Percentiles rank a stretch among this genome's conserved stretches.
These are phyloP conservation scores for Botrytis tulipae DNA, from an alignment of 2,329 filamentous ascomycete genomes.

Conservation along the genomic window DNA sequence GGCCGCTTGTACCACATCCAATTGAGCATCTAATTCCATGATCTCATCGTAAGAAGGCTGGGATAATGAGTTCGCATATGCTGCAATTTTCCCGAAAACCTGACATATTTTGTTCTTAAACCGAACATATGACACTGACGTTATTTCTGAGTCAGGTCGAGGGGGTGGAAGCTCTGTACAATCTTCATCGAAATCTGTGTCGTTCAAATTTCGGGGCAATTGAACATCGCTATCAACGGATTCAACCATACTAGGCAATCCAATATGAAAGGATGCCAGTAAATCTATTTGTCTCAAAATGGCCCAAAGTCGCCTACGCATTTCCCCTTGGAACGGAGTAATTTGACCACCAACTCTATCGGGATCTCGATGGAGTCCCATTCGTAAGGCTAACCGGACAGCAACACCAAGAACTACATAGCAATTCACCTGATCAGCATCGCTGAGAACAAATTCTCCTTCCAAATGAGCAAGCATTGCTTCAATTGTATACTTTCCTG, in stretches of 20 bases:
- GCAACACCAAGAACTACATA: constrained; percentile 52
- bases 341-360: constrained; percentile 36
- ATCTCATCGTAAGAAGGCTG: background rate
- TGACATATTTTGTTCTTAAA: constrained; percentile 39
- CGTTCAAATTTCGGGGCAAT: constrained; percentile 43
- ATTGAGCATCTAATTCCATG: background rate
- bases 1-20: background rate
- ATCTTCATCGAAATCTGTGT: constrained; percentile 43
- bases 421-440: constrained; percentile 52
- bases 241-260: constrained; percentile 55
- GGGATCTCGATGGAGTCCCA: constrained; percentile 59
- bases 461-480: constrained; percentile 54
- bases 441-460: constrained; percentile 52
- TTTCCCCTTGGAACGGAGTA: constrained; percentile 56
- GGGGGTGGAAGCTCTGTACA: constrained; percentile 36
- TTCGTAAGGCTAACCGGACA: constrained; percentile 54
- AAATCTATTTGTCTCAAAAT: constrained; percentile 58
- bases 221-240: constrained; percentile 41
- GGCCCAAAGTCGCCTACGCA: constrained; percentile 59
- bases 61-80: constrained; percentile 30
- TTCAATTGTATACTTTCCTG: constrained; percentile 49
- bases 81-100: constrained; percentile 31
- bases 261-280: constrained; percentile 64
- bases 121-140: constrained; percentile 17
- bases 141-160: constrained; percentile 22